phyloP scores from a whole-genome alignment of 1,284 basidiomycete genomes.

The Ceratobasidium sp. region DNA sequence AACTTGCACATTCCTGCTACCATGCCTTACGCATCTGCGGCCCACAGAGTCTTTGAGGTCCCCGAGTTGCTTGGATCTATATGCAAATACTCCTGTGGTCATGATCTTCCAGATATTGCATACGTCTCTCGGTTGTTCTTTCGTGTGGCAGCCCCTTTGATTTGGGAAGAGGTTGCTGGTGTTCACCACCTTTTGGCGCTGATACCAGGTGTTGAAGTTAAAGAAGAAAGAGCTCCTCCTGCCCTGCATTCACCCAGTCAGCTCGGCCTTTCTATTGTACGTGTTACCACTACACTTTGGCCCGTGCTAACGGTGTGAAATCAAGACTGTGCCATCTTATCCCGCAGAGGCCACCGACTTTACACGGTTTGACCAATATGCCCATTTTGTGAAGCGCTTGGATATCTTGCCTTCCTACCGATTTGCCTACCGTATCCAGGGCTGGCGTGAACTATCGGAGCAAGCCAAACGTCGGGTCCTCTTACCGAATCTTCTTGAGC shows the following conservation, averaged over 20 bases:
- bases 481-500: neutral
- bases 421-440: neutral
- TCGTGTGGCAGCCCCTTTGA: neutral
- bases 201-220: neutral
- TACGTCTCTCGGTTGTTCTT: neutral
- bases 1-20: too few species aligned
- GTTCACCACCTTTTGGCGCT: neutral
- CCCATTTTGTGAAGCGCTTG: constrained; percentile 5
- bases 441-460: neutral
- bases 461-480: neutral
- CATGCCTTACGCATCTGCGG: too few species aligned
- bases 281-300: neutral
- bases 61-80: neutral
- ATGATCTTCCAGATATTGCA: neutral
- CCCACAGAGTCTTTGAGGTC: neutral
- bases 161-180: constrained; percentile 8
- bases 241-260: too few species aligned
- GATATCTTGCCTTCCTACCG: neutral
- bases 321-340: neutral
- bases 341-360: neutral
- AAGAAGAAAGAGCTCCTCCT: neutral
- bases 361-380: neutral
- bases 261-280: neutral
- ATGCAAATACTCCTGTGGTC: neutral
- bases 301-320: neutral